Base-by-base conservation (phyloP, 2,329 filamentous ascomycete species). In the Fusarium sp. region DNA sequence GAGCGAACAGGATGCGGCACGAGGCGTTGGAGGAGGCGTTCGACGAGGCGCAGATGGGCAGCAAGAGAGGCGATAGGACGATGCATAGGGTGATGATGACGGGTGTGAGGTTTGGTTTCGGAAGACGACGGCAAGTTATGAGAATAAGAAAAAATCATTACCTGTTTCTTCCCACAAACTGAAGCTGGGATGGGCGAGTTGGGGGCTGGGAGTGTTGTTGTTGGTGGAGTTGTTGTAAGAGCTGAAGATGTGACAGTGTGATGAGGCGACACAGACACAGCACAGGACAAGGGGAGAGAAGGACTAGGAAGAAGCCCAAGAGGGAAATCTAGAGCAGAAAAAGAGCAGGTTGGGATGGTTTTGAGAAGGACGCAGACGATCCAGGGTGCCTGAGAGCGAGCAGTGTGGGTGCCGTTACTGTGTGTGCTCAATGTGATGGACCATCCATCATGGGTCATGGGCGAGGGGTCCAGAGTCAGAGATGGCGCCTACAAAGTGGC, bases 401-500 rank as follows among this genome's bases (percentile, higher is more conserved):
- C 60, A 61, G 62, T 69, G 74, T 78, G 74, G 73, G 60, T 74
- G 73, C 70, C 57, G 68, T 67, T 66, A 72, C 71, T 74, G 72
- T 73, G 71, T 71, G 79, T 81, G 79, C 73, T 74, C 61, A 74
- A 59, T 75, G 73, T 75, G 73, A 75, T 75, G 59, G 67, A 29
- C 67, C 73, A 75, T 75, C 67, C 74, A 75, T 75, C 73, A 74
- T 71, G 73, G 82, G 82, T 83, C 82, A 82, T 81, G 77, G 79
- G 78, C 65, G 63, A 73, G 74, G 75, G 70, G 76, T 78, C 77
- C 71, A 82, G 80, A 82, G 81, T 81, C 81, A 82, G 82, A 84
- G 81, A 81, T 80, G 84, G 85, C 85, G 85, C 82, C 82, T 86
- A 85, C 78, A 77, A 74, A 77, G 79, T 76, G 76, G 79, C 79